A percentile compares a stretch with the other conserved stretches of the same genome.
phyloP scores from a whole-genome alignment of 2,329 filamentous ascomycete genomes.

The Aplosporella prunicola region DNA sequence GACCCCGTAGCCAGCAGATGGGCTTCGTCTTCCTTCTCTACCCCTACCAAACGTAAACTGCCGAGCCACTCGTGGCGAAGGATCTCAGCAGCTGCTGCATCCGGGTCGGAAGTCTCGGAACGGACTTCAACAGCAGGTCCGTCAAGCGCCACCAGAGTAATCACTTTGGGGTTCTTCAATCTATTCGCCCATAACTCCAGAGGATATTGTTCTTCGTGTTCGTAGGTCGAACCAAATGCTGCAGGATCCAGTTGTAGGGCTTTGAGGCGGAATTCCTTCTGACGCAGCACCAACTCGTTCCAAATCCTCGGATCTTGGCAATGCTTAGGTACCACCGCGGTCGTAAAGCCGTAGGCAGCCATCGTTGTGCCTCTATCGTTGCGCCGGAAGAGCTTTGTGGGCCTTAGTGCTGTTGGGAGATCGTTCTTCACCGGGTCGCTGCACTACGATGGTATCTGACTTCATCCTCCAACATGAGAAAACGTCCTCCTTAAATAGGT shows the following conservation, averaged over 20 bases:
- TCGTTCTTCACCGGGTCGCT: too few species aligned
- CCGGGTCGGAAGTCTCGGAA: neutral
- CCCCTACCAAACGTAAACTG: slow-evolving; percentile 12
- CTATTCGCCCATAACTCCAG: slow-evolving; percentile 15
- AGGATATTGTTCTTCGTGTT: slow-evolving; percentile 17
- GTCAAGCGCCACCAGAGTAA: slow-evolving; percentile 12
- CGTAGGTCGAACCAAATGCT: slow-evolving; percentile 16
- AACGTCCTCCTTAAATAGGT: too few species aligned
- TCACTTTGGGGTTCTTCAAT: slow-evolving; percentile 14
- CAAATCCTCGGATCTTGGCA: slow-evolving; percentile 11
- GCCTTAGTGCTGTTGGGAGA: too few species aligned
- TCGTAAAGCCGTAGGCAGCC: neutral
- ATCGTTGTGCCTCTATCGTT: too few species aligned
- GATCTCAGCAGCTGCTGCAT: neutral
- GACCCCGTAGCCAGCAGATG: neutral
- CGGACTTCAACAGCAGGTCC: neutral
- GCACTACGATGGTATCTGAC: too few species aligned
- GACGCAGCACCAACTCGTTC: slow-evolving; percentile 10
- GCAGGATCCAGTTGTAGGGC: slow-evolving; percentile 14
- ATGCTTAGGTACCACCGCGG: slow-evolving; percentile 10
- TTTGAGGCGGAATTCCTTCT: slow-evolving; percentile 15
- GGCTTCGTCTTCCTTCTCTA: neutral
- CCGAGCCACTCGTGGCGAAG: slow-evolving; percentile 13
- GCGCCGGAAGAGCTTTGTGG: too few species aligned
- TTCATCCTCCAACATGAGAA: too few species aligned